phyloP scores from a whole-genome alignment of 2,329 filamentous ascomycete genomes.

The Diaporthe destruens region DNA sequence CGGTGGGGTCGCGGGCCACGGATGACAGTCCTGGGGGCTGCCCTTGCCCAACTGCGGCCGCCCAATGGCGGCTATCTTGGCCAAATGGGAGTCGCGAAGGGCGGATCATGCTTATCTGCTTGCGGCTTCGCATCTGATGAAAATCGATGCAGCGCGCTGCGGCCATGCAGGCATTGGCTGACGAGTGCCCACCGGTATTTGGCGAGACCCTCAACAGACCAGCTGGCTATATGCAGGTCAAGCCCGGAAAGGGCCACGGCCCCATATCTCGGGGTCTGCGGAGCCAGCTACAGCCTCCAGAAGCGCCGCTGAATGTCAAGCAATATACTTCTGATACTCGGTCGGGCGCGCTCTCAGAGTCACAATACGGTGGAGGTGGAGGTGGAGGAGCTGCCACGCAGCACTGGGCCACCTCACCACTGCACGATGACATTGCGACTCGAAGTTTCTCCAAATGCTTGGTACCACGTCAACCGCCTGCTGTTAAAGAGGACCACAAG shows the following conservation, averaged over 20 bases:
- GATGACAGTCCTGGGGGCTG: conserved; percentile 19
- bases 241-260: background rate
- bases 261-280: conserved; percentile 9
- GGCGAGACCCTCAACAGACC: conserved; percentile 26
- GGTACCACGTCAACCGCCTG: conserved; percentile 30
- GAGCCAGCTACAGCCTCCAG: background rate
- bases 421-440: conserved; percentile 28
- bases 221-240: conserved; percentile 26
- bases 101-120: conserved; percentile 33
- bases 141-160: conserved; percentile 24
- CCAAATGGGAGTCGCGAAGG: conserved; percentile 27
- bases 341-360: conserved; percentile 1
- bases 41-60: conserved; percentile 34
- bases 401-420: conserved; percentile 19
- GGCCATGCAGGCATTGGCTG: conserved; percentile 30
- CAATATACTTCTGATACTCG: conserved; percentile 21
- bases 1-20: conserved; percentile 35
- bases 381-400: conserved; percentile 22
- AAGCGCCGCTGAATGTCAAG: conserved; percentile 6
- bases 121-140: conserved; percentile 24
- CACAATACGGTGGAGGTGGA: conserved; percentile 13
- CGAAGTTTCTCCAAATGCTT: conserved; percentile 27
- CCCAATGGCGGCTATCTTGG: conserved; percentile 36
- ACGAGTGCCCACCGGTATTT: conserved; percentile 29
- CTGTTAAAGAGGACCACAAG: conserved; percentile 7